Evolutionary conservation across 495 filamentous ascomycete species (phyloP).

Genomic region (Delitschia confertaspora): DNA sequence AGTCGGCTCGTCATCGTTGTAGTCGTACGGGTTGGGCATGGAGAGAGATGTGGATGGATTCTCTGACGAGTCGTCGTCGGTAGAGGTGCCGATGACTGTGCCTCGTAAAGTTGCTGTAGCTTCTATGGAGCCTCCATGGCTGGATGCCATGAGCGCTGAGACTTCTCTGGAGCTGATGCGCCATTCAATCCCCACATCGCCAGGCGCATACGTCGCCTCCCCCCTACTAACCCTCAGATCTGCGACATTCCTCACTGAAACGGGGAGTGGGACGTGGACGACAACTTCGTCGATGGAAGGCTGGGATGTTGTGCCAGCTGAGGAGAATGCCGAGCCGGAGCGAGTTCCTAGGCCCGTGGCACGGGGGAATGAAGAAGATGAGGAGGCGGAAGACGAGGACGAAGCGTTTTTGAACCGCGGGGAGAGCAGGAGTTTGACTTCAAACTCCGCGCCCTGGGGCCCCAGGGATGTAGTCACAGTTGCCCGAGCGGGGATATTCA

Average conservation of each 20-base stretch:
- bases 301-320: slow-evolving; percentile 44
- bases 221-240: slow-evolving; percentile 77
- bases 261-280: slow-evolving; percentile 73
- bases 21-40: slow-evolving; percentile 30
- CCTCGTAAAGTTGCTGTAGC: slow-evolving; percentile 68
- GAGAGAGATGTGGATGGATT: slow-evolving; percentile 7
- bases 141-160: slow-evolving; percentile 33
- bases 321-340: slow-evolving; percentile 42
- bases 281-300: slow-evolving; percentile 71
- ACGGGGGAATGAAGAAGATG: slow-evolving; percentile 21
- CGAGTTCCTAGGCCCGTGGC: slow-evolving; percentile 2
- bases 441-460: slow-evolving; percentile 67
- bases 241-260: slow-evolving; percentile 72
- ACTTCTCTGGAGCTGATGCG: slow-evolving; percentile 63
- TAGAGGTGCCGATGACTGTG: slow-evolving; percentile 61
- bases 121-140: slow-evolving; percentile 41
- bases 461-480: slow-evolving; percentile 77
- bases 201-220: slow-evolving; percentile 69
- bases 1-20: slow-evolving; percentile 41
- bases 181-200: slow-evolving; percentile 73
- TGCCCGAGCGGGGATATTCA: slow-evolving; percentile 72
- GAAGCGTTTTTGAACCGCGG: slow-evolving; percentile 41
- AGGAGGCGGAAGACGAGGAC: slow-evolving; percentile 9
- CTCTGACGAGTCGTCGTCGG: slow-evolving; percentile 42
- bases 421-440: slow-evolving; percentile 67